Conservation (phyloP, 2,329 filamentous ascomycete genomes). For the Aspergillus puulaauensis region DNA sequence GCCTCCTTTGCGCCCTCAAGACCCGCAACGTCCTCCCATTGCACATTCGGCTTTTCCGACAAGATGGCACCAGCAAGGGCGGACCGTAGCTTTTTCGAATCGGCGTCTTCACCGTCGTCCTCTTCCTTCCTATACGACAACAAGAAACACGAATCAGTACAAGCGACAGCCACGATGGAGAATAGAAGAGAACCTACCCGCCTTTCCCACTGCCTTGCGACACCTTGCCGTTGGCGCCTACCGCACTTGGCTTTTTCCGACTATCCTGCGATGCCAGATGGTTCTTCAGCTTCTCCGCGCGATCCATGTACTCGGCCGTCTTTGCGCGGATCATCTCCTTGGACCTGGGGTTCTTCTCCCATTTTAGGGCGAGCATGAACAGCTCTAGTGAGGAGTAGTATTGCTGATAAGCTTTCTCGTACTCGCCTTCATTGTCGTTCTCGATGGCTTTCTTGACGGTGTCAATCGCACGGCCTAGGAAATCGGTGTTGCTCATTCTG, state of each 20-base stretch:
- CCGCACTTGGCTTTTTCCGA: conserved; percentile 52
- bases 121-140: conserved; percentile 46
- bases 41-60: conserved; percentile 91
- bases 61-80: conserved; percentile 90
- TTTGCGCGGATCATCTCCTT: conserved; percentile 98
- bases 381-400: conserved; percentile 96
- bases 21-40: conserved; percentile 97
- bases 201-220: conserved; percentile 54
- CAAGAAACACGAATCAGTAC: conserved; percentile 2
- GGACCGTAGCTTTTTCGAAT: conserved; percentile 90
- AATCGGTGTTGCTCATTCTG: conserved; percentile 90
- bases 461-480: conserved; percentile 93
- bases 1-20: conserved; percentile 94
- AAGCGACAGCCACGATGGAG: background rate
- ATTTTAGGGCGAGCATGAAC: conserved; percentile 98
- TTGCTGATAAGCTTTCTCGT: conserved; percentile 92
- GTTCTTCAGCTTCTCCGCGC: conserved; percentile 94
- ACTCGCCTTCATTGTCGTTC: conserved; percentile 90
- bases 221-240: conserved; percentile 52
- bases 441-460: conserved; percentile 98
- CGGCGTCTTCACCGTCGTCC: conserved; percentile 72
- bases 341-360: conserved; percentile 97
- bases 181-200: conserved; percentile 42
- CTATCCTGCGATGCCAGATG: conserved; percentile 69
- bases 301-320: conserved; percentile 96